Conservation (phyloP, 768 basidiomycete species). For the Boletellus ananas region DNA sequence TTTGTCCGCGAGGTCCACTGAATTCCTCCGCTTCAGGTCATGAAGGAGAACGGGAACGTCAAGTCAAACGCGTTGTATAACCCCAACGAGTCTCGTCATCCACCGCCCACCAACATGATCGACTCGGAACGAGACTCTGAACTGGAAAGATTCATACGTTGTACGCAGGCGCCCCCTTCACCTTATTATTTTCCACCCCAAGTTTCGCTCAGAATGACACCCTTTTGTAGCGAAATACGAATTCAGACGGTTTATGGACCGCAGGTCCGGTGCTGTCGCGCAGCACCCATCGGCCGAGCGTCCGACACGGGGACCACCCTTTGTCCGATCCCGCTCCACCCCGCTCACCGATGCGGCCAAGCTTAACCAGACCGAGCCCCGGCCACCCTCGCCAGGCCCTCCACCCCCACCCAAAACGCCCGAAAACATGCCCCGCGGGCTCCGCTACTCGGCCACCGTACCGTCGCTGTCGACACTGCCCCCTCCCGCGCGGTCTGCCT, state of each 20-base stretch:
- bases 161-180: conserved; percentile 37
- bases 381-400: conserved; percentile 19
- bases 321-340: conserved; percentile 21
- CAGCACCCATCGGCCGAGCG: conserved; percentile 40
- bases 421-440: conserved; percentile 22
- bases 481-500: conserved; percentile 27
- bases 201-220: neutral
- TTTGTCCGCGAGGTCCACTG: conserved; percentile 2
- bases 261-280: conserved; percentile 32
- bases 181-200: neutral
- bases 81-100: conserved; percentile 76
- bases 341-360: conserved; percentile 7
- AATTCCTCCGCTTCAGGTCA: conserved; percentile 39
- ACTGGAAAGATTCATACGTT: conserved; percentile 85
- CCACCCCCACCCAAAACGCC: conserved; percentile 26
- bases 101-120: conserved; percentile 76
- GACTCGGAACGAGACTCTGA: conserved; percentile 84
- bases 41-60: conserved; percentile 78
- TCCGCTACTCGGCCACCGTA: conserved; percentile 11
- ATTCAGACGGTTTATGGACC: conserved; percentile 62
- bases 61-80: conserved; percentile 80
- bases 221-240: conserved; percentile 71
- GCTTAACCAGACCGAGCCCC: conserved; percentile 9
- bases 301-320: conserved; percentile 26
- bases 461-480: conserved; percentile 11